Conservation (phyloP, 169 alveolate species). For the Eimeria maxima region DNA sequence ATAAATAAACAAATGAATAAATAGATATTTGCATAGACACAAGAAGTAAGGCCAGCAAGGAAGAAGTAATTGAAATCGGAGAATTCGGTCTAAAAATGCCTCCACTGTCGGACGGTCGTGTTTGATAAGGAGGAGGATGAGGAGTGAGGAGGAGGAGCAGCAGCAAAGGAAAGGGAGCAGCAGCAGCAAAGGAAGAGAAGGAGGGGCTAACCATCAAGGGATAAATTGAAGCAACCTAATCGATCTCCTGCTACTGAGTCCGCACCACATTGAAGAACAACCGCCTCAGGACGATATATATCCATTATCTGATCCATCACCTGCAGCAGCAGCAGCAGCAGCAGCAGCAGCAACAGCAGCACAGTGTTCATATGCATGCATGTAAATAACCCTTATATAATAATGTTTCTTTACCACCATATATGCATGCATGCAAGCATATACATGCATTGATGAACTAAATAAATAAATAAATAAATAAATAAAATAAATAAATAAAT, state of each 20-base stretch:
- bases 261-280: conserved; percentile 99
- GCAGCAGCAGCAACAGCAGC: conserved; percentile 7
- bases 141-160: neutral
- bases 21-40: too few species aligned
- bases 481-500: too few species aligned
- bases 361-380: neutral
- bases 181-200: neutral
- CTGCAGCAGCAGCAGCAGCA: conserved; percentile 80
- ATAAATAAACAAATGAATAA: too few species aligned
- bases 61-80: neutral
- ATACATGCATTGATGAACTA: too few species aligned
- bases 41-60: too few species aligned
- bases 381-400: too few species aligned
- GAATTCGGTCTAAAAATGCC: neutral
- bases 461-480: too few species aligned
- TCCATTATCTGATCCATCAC: conserved; percentile 96
- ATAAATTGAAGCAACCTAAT: conserved; percentile 98
- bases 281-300: conserved; percentile 98
- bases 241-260: conserved; percentile 98
- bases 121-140: neutral
- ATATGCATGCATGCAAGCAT: too few species aligned
- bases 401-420: too few species aligned
- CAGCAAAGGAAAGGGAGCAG: neutral
- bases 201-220: conserved; percentile 92
- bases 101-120: neutral